phyloP scores from a whole-genome alignment of 768 basidiomycete genomes.

The Gymnopilus dilepis region DNA sequence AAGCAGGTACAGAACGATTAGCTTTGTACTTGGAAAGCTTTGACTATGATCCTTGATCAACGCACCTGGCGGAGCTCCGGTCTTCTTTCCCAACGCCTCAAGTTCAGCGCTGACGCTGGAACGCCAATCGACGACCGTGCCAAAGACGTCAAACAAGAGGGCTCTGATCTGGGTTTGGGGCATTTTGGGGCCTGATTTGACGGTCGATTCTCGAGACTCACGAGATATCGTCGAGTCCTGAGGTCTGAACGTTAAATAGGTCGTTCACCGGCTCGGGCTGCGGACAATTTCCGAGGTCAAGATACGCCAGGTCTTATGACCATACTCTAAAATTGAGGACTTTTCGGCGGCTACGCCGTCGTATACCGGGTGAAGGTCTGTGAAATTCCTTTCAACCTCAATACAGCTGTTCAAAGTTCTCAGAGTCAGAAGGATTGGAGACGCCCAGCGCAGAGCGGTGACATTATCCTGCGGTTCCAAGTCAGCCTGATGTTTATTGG shows the following conservation, averaged over 20 bases:
- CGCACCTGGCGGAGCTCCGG: conserved; percentile 28
- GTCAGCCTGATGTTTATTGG: too few species aligned
- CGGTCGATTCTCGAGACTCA: background rate
- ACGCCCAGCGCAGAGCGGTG: too few species aligned
- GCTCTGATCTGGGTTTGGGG: conserved; percentile 37
- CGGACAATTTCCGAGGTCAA: background rate
- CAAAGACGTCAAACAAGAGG: conserved; percentile 55
- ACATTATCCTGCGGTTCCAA: too few species aligned
- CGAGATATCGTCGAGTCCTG: too few species aligned
- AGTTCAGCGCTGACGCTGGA: conserved; percentile 39
- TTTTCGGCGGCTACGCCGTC: background rate
- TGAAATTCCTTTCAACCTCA: too few species aligned
- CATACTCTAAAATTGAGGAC: background rate
- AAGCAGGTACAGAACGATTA: background rate
- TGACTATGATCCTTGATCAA: background rate
- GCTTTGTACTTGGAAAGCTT: background rate
- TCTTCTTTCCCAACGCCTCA: conserved; percentile 32
- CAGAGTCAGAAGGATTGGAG: too few species aligned
- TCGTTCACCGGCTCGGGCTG: background rate
- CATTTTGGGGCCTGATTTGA: background rate
- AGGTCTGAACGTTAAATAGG: background rate
- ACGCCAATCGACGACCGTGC: conserved; percentile 57
- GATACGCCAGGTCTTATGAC: background rate
- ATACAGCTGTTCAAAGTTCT: too few species aligned
- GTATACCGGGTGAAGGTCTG: background rate